Conservation (phyloP, 306 rosid genomes). For the Rosa multiflora region DNA sequence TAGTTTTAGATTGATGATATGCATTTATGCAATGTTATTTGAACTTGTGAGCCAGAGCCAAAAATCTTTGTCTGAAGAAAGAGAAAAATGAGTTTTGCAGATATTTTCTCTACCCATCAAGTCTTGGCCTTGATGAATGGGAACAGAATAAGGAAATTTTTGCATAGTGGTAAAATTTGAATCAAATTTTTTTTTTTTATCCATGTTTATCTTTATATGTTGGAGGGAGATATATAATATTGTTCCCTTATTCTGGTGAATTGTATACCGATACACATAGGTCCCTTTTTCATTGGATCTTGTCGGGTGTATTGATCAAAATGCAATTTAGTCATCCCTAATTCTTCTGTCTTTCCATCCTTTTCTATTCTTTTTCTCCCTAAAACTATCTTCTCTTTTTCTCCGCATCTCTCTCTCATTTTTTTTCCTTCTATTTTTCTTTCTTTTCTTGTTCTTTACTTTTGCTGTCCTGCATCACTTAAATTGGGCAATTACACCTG, state of each 20-base stretch:
- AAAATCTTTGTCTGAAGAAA: not conserved
- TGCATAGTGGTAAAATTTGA: not conserved
- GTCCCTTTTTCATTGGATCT: not conserved
- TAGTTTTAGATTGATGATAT: not conserved
- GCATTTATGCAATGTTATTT: not conserved
- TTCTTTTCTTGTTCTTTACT: not conserved
- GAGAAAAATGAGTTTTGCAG: not conserved
- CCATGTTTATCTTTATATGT: not conserved
- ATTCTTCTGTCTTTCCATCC: not conserved
- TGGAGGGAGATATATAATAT: not conserved
- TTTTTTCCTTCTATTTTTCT: not conserved
- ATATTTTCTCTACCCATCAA: not conserved
- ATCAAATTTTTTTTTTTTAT: not conserved
- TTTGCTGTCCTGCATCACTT: not conserved
- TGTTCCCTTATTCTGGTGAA: not conserved
- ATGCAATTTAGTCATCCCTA: not conserved
- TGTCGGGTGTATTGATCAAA: no score
- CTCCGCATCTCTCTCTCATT: not conserved
- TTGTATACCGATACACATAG: not conserved
- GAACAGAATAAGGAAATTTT: not conserved
- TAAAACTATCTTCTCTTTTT: not conserved
- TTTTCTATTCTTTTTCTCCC: not conserved
- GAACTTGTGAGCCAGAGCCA: not conserved
- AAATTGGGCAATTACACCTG: constrained; percentile 15
- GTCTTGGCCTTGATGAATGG: not conserved